Conservation (phyloP, 192 early-diverging fungal species). For the Spizellomyces punctatus region DNA sequence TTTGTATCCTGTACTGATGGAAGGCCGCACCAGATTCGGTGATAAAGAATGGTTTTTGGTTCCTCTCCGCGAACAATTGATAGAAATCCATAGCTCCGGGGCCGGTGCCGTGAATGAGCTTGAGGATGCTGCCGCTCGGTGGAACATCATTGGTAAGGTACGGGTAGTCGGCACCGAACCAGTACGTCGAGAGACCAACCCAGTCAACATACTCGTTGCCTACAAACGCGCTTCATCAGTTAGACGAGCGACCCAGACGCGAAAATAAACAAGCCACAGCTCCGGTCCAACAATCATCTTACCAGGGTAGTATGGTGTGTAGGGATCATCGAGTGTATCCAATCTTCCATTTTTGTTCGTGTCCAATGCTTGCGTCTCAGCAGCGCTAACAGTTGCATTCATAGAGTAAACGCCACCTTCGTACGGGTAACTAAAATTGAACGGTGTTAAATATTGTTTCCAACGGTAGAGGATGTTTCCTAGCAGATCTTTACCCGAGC, state of each 20-base stretch:
- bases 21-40: constrained; percentile 40
- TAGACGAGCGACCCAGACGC: neutral
- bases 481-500: neutral
- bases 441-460: too few species aligned
- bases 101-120: constrained; percentile 18
- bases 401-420: constrained; percentile 9
- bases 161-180: constrained; percentile 26
- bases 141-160: constrained; percentile 19
- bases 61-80: constrained; percentile 15
- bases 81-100: constrained; percentile 32
- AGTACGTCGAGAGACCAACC: constrained; percentile 48
- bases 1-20: constrained; percentile 17
- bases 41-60: constrained; percentile 40
- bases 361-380: constrained; percentile 41
- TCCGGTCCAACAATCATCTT: neutral
- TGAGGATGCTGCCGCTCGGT: constrained; percentile 2
- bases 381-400: constrained; percentile 12
- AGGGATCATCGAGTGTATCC: constrained; percentile 44
- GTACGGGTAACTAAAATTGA: constrained; percentile 32
- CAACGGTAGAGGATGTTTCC: too few species aligned
- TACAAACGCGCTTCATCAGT: neutral
- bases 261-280: neutral
- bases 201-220: constrained; percentile 43
- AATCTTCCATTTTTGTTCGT: constrained; percentile 54
- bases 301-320: constrained; percentile 55